Base-by-base conservation (phyloP, 2,329 filamentous ascomycete species). In the Cladobotryum protrusum region DNA sequence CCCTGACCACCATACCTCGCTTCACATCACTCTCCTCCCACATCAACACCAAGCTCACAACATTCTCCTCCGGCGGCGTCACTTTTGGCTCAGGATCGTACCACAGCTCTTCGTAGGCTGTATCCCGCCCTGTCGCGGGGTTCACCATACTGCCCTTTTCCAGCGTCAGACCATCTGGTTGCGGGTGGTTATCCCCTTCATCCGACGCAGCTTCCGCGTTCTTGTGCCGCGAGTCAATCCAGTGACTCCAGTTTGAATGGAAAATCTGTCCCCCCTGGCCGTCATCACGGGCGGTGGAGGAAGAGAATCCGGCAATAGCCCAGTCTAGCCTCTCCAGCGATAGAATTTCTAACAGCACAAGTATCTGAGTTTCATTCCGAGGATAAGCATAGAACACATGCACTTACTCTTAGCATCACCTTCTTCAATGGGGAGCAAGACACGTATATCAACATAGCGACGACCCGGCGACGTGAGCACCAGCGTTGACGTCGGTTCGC, bases 71-170 rank as follows among this genome's bases (percentile, higher is more conserved):
- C 5, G 51, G 50, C 17, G 55, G 49, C 19, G 50, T 54, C 0
- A 52, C 52, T 7, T 54, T 59, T 0, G 65, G 67, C 2, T 67
- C 61, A 2, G 72, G 63, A 39, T 82, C 77, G 2, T 67, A 63
- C 85, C 85, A 88, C 2, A 85, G 61, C 63, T 89, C 85, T 61
- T 87, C 83, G 56, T 90, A 89, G 1, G 67, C 66, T 9, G 73
- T 74, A 36, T 73, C 62, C 1, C 59, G 39, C 0, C 77, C 76
- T 1, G 78, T 80, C 1, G 64, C 69, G 0, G 80, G 80, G 55
- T 86, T 82, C 11, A 75, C 65, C 77, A 85, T 85, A 12, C 58
- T 57, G 0, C 84, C 84, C 40, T 67, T 76, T 61, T 87, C 84
- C 5, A 84, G 64, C 13, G 59, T 61, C 29, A 52, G 37, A 34